Evolutionary conservation across 2,329 filamentous ascomycete species (phyloP).

Genomic region (Ascochyta clinopodiicola): DNA sequence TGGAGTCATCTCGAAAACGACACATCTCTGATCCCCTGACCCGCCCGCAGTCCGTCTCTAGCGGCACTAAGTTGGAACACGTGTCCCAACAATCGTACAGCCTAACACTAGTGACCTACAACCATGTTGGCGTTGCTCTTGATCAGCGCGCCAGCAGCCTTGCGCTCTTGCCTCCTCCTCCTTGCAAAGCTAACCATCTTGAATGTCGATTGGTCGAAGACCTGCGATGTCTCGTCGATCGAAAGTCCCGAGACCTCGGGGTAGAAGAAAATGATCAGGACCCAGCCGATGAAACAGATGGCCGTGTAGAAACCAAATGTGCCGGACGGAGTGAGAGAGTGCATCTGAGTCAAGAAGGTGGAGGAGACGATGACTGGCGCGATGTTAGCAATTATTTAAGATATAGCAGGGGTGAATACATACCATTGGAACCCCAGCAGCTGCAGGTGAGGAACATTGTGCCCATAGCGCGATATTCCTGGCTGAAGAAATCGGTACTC

Average conservation of each 20-base stretch:
- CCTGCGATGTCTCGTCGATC: slow-evolving; percentile 60
- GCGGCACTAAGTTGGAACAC: too few species aligned
- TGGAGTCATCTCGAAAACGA: too few species aligned
- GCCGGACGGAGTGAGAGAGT: slow-evolving; percentile 57
- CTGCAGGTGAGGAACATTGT: slow-evolving; percentile 59
- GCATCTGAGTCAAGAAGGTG: slow-evolving; percentile 60
- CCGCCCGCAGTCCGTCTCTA: too few species aligned
- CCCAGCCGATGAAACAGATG: slow-evolving; percentile 57
- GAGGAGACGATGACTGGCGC: slow-evolving; percentile 55
- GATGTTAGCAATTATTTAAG: not conserved
- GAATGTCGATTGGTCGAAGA: slow-evolving; percentile 57
- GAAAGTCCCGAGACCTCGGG: slow-evolving; percentile 59
- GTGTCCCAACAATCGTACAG: too few species aligned
- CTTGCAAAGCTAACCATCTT: slow-evolving; percentile 41
- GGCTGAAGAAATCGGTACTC: slow-evolving; percentile 55
- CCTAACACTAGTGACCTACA: slow-evolving; percentile 4
- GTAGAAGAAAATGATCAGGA: slow-evolving; percentile 59
- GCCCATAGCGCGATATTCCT: slow-evolving; percentile 57
- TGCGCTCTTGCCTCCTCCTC: slow-evolving; percentile 49
- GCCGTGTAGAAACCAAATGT: slow-evolving; percentile 61
- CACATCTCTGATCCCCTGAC: too few species aligned
- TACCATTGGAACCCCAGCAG: slow-evolving; percentile 38
- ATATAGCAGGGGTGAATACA: not conserved
- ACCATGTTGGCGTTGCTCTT: slow-evolving; percentile 5
- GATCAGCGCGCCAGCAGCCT: slow-evolving; percentile 18